Conservation (phyloP, 2,329 filamentous ascomycete species). For the Knoxdaviesia capensis region DNA sequence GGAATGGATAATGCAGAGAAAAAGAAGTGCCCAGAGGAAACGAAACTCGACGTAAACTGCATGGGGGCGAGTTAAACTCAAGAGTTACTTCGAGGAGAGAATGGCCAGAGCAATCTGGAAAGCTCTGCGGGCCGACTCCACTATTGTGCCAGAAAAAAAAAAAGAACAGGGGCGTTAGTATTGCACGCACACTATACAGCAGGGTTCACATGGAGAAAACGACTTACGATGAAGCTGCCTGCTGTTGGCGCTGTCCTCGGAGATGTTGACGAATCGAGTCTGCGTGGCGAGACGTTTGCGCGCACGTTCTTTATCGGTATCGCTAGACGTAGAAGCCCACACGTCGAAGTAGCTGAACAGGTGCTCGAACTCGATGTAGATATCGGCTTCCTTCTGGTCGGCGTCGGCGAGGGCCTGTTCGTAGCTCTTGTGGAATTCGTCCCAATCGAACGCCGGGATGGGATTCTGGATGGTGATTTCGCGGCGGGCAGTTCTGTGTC, state of each 20-base stretch:
- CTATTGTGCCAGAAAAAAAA: neutral
- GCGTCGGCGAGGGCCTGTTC: slow-evolving; percentile 42
- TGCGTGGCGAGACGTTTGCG: slow-evolving; percentile 67
- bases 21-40: neutral
- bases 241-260: slow-evolving; percentile 49
- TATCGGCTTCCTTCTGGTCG: slow-evolving; percentile 39
- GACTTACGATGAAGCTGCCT: slow-evolving; percentile 65
- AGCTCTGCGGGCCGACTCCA: slow-evolving; percentile 34
- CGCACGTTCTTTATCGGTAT: slow-evolving; percentile 57
- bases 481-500: neutral
- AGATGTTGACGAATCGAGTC: slow-evolving; percentile 52
- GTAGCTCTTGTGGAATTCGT: slow-evolving; percentile 52
- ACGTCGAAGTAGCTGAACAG: slow-evolving; percentile 55
- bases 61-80: neutral
- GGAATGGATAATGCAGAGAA: neutral
- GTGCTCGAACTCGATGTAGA: slow-evolving; percentile 45
- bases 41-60: neutral
- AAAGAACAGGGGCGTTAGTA: slow-evolving; percentile 14
- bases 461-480: neutral
- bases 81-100: slow-evolving; percentile 14
- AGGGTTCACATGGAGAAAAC: neutral
- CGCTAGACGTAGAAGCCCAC: slow-evolving; percentile 56
- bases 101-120: slow-evolving; percentile 42
- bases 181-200: too few species aligned
- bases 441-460: slow-evolving; percentile 47